Evolutionary conservation across 441 rosid species (phyloP), one percentile per base, ranked within the genome.

Genomic region (Populus tomentosa): DNA sequence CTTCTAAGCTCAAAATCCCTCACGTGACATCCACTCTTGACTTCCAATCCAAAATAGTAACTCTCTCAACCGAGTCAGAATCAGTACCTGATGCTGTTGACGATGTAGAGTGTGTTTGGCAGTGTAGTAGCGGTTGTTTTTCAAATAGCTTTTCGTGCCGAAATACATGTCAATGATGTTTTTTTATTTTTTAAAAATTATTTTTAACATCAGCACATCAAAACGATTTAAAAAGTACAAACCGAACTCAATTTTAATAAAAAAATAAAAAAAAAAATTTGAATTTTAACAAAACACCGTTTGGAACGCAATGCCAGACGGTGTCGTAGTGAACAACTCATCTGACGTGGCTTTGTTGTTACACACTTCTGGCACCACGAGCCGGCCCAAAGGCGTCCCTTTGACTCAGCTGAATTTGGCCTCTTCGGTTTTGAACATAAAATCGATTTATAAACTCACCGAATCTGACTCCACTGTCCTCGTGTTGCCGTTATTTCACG

Each of bases 311-410:
- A n/a, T n/a, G n/a, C n/a, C n/a, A n/a, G n/a, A n/a, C n/a, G n/a
- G n/a, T n/a, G n/a, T n/a, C n/a, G n/a, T n/a, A 62, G 77, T 76
- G 33, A 91, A 91, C 40, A 89, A 82, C 35, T 86, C 97, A 0
- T 86, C 92, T 1, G 98, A 94, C 74, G 84, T 77, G 30, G 89
- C 98, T 1, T 89, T 94, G 65, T 94, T 94, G 75, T 90, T 94
- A 21, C 98, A 94, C 75, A 83, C 85, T 32, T 94, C 98, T 0
- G 98, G 98, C 90, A 94, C 83, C 40, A 92, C 98, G 24, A 92
- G 98, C 89, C 90, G 97, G 62, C 98, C 98, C 1, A 92, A 94
- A 83, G 98, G 97, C 23, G 97, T 94, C 40, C 97, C 97, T 0
- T 77, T 94, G 69, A 92, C 92, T 63, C 97, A 94, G 92, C 85